Conservation (phyloP, 345 rosid genomes). For the Linum lewisii region DNA sequence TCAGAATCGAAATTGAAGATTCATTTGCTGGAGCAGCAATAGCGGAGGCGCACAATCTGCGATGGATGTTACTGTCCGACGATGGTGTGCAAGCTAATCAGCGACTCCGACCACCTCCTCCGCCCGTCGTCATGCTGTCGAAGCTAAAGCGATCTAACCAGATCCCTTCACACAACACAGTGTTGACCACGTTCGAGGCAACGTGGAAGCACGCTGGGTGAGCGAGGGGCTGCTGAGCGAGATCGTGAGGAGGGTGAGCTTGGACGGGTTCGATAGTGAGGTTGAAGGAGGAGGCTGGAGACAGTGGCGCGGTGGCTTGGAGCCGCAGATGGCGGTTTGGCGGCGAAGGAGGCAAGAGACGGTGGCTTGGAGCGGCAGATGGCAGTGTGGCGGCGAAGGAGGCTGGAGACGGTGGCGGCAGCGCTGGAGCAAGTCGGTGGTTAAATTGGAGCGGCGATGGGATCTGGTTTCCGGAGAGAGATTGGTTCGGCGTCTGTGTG, state of each 20-base stretch:
- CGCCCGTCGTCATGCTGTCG: conserved; percentile 43
- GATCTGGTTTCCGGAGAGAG: conserved; percentile 61
- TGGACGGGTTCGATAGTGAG: too few relatives aligned
- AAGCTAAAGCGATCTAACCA: conserved; percentile 28
- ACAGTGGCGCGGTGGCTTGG: conserved; percentile 77
- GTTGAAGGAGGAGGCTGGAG: conserved; percentile 74
- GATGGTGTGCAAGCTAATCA: conserved; percentile 49
- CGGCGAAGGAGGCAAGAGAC: too few relatives aligned
- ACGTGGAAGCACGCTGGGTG: conserved; percentile 87
- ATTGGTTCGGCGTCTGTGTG: too few relatives aligned
- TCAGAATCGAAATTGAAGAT: too few relatives aligned
- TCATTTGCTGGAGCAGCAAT: too few relatives aligned
- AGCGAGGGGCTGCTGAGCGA: conserved; percentile 49
- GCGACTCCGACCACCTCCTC: conserved; percentile 11
- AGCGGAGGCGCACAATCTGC: too few relatives aligned
- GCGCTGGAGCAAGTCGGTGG: too few relatives aligned
- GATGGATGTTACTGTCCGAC: conserved; percentile 54
- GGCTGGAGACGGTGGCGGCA: conserved; percentile 19
- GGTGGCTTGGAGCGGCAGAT: too few relatives aligned
- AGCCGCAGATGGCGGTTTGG: conserved; percentile 45
- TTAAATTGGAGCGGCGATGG: conserved; percentile 42
- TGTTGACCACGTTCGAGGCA: conserved; percentile 64
- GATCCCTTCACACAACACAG: conserved; percentile 16
- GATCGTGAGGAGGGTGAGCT: conserved; percentile 54
- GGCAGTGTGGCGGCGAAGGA: too few relatives aligned